phyloP scores from a whole-genome alignment of 371 early-diverging fungal species.

The Batkoa obscura region DNA sequence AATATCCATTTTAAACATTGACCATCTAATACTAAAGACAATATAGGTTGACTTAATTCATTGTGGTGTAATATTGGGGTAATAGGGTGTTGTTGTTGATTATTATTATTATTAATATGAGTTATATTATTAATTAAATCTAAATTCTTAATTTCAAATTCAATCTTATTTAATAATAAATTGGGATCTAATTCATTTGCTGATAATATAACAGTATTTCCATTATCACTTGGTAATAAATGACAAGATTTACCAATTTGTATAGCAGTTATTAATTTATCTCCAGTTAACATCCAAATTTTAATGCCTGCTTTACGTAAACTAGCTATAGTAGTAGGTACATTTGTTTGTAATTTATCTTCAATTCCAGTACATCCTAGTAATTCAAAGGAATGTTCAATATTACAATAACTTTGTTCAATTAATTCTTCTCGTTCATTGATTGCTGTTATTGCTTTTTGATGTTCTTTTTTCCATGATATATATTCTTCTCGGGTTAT shows the following conservation, averaged over 20 bases:
- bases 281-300: constrained; percentile 98
- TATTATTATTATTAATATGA: neutral
- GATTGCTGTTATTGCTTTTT: constrained; percentile 60
- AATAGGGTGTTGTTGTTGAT: neutral
- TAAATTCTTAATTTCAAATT: neutral
- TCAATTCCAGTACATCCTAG: constrained; percentile 85
- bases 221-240: constrained; percentile 42
- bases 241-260: constrained; percentile 84
- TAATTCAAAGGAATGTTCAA: constrained; percentile 24
- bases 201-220: constrained; percentile 19
- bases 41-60: constrained; percentile 9
- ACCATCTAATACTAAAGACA: constrained; percentile 56
- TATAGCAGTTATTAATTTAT: constrained; percentile 96
- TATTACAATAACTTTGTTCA: constrained; percentile 16
- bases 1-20: constrained; percentile 42
- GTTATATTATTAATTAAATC: neutral
- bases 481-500: constrained; percentile 53
- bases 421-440: constrained; percentile 66
- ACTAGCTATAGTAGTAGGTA: constrained; percentile 78
- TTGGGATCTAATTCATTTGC: neutral
- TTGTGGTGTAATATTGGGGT: neutral
- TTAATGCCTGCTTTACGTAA: constrained; percentile 81
- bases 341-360: constrained; percentile 81
- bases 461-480: constrained; percentile 50
- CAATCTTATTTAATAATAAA: neutral